These are phyloP conservation scores for Hortiboletus flavorubellus DNA, from an alignment of 768 basidiomycete genomes.

Conservation along the genomic window DNA sequence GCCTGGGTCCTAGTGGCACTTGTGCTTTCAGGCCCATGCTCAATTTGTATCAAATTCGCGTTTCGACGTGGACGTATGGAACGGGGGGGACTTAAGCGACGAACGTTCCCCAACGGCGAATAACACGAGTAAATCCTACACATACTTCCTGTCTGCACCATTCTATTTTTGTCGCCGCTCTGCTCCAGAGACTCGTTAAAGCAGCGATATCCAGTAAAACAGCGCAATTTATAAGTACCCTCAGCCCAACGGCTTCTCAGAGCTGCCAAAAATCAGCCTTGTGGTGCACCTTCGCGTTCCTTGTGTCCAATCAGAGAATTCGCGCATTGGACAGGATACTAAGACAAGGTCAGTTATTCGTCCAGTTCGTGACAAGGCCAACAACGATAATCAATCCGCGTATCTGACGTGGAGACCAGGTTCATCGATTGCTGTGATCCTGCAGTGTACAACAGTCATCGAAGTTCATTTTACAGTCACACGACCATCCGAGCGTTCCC, in stretches of 20 bases:
- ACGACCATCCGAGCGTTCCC: neutral
- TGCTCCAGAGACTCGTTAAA: neutral
- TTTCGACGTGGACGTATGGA: neutral
- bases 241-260: neutral
- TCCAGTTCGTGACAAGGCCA: neutral
- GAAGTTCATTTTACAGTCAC: neutral
- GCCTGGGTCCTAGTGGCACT: no score
- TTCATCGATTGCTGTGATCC: neutral
- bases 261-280: neutral
- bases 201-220: neutral
- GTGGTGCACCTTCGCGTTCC: neutral
- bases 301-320: neutral
- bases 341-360: neutral
- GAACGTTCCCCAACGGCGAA: neutral
- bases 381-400: neutral
- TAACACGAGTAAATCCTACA: neutral
- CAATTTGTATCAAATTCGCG: neutral
- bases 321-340: neutral
- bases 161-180: neutral
- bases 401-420: slow-evolving; percentile 1
- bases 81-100: neutral
- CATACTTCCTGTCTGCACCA: neutral
- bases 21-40: no score
- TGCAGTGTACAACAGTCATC: no score
- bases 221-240: neutral